Evolutionary conservation across 164 flowering plant species (phyloP).

Genomic region (Vitis cinerea): DNA sequence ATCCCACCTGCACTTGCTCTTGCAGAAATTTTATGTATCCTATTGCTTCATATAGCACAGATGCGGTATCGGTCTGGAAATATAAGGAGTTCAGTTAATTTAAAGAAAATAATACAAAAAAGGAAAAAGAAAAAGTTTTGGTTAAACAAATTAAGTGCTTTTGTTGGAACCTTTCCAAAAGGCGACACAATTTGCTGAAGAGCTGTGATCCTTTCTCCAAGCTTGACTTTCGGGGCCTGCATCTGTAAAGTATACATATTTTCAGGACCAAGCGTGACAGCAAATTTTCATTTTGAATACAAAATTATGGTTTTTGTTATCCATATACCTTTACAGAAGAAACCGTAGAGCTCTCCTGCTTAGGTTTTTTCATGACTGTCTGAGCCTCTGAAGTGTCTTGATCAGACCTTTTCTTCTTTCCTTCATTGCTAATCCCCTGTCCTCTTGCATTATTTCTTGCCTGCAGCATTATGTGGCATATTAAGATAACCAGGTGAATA

Average conservation of each 20-base stretch:
- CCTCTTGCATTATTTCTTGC: slow-evolving; percentile 37
- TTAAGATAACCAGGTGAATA: neutral
- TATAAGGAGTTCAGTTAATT: neutral
- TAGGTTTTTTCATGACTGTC: slow-evolving; percentile 43
- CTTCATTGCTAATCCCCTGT: slow-evolving; percentile 32
- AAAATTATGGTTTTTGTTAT: neutral
- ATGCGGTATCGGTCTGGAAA: slow-evolving; percentile 76
- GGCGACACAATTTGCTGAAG: slow-evolving; percentile 86
- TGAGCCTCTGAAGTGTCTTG: slow-evolving; percentile 26
- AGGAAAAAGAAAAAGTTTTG: neutral
- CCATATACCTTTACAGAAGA: slow-evolving; percentile 49
- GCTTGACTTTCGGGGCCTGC: slow-evolving; percentile 62
- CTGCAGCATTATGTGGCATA: slow-evolving; percentile 21
- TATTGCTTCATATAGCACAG: slow-evolving; percentile 66
- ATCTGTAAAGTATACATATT: slow-evolving; percentile 14
- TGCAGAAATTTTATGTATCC: slow-evolving; percentile 57
- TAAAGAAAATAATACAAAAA: neutral
- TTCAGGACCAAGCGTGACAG: neutral
- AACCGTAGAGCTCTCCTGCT: slow-evolving; percentile 43
- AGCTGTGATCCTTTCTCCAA: slow-evolving; percentile 57
- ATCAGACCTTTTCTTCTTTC: slow-evolving; percentile 59
- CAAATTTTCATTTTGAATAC: neutral
- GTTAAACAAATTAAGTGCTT: neutral
- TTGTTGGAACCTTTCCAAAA: slow-evolving; percentile 60
- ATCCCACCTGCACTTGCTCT: slow-evolving; percentile 67